A percentile compares a stretch with the other conserved stretches of the same genome.
Evolutionary conservation across 805 yeast species (phyloP).

Genomic region (Spathaspora girioi): DNA sequence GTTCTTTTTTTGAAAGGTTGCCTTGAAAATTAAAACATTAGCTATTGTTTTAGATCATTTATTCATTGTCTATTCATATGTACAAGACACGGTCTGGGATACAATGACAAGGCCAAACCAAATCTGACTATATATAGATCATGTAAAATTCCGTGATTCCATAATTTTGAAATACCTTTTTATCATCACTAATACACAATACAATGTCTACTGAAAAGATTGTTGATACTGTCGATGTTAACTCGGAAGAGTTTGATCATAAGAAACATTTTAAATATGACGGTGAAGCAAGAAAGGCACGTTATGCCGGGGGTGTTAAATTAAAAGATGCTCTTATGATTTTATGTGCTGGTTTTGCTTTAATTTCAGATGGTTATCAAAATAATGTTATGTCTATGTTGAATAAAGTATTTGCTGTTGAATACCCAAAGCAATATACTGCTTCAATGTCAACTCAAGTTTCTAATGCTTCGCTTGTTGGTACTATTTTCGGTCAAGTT

Average conservation of each 20-base stretch:
- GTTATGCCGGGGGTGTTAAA: conserved; percentile 24
- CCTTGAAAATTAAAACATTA: too few species aligned
- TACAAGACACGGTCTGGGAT: not conserved
- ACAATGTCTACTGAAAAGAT: not conserved
- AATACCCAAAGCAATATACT: conserved; percentile 43
- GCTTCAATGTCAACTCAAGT: conserved; percentile 56
- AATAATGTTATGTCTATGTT: conserved; percentile 71
- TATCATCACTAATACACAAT: too few species aligned
- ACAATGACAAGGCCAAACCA: not conserved
- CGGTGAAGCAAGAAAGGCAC: conserved; percentile 24
- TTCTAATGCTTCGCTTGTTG: conserved; percentile 65
- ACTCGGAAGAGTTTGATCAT: not conserved
- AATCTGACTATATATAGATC: not conserved
- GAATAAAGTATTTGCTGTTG: conserved; percentile 50
- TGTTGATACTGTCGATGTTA: not conserved
- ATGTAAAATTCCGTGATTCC: not conserved
- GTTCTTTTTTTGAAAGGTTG: not conserved
- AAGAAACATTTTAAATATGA: conserved; percentile 26
- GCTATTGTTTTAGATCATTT: not conserved
- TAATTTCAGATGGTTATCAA: conserved; percentile 76
- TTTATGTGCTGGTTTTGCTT: conserved; percentile 68
- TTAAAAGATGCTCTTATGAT: conserved; percentile 40
- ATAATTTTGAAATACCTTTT: too few species aligned
- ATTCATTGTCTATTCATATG: not conserved
- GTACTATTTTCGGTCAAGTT: conserved; percentile 71